phyloP scores from a whole-genome alignment of 129 eudicot genomes.

The Ambrosia artemisiifolia region DNA sequence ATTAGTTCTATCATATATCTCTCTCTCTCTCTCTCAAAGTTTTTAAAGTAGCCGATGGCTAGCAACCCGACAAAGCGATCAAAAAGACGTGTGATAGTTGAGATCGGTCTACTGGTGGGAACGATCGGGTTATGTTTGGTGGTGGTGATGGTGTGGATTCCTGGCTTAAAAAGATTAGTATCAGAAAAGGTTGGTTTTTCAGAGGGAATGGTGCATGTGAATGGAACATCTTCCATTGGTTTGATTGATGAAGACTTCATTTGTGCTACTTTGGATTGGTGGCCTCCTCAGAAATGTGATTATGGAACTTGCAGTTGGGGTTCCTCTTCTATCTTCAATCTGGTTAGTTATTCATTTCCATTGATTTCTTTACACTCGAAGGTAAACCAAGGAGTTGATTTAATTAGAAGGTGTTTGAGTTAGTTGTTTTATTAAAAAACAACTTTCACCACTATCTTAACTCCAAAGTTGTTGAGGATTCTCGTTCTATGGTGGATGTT shows the following conservation, averaged over 20 bases:
- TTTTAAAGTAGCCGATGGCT: slow-evolving; percentile 11
- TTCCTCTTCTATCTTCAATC: slow-evolving; percentile 65
- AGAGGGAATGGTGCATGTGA: slow-evolving; percentile 35
- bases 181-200: slow-evolving; percentile 22
- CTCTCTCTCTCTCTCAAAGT: not conserved
- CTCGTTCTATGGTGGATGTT: no score
- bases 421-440: no score
- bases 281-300: slow-evolving; percentile 89
- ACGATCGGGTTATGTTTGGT: slow-evolving; percentile 35
- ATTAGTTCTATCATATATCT: not conserved
- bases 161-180: slow-evolving; percentile 18
- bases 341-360: slow-evolving; percentile 39
- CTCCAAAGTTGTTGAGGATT: no score
- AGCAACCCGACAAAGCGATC: not conserved
- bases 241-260: slow-evolving; percentile 60
- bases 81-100: not conserved
- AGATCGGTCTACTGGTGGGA: slow-evolving; percentile 30
- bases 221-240: slow-evolving; percentile 51
- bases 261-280: slow-evolving; percentile 97
- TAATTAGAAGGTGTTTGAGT: no score
- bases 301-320: slow-evolving; percentile 94
- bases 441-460: no score
- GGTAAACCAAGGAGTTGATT: no score
- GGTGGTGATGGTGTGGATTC: slow-evolving; percentile 37
- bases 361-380: no score